phyloP scores from a whole-genome alignment of 768 basidiomycete species.

The Suillus weaverae region DNA sequence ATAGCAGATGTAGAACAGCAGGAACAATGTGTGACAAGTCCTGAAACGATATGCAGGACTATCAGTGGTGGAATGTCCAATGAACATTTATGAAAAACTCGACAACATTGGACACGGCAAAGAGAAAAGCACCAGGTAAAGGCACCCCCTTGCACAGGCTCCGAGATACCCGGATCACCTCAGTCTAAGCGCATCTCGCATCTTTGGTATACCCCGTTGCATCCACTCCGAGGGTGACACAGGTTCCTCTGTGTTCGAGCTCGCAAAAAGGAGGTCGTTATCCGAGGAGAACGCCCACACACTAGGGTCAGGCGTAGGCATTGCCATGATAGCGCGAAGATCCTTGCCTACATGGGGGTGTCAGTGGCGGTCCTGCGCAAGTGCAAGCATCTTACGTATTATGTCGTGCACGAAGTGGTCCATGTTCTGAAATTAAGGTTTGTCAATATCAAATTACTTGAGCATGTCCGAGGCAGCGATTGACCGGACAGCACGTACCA shows the following conservation, averaged over 20 bases:
- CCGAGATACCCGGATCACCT: neutral
- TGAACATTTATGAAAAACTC: neutral
- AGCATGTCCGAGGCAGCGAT: conserved; percentile 14
- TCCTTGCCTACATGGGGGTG: conserved; percentile 46
- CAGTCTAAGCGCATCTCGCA: conserved; percentile 35
- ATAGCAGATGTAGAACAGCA: neutral
- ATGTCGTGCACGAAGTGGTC: conserved; percentile 73
- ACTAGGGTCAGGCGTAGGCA: conserved; percentile 56
- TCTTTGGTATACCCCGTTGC: conserved; percentile 43
- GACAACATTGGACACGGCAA: neutral
- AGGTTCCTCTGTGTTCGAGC: conserved; percentile 25
- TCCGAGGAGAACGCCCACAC: conserved; percentile 61
- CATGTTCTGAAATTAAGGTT: conserved; percentile 44
- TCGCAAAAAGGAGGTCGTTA: conserved; percentile 57
- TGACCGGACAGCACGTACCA: conserved; percentile 39
- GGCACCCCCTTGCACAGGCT: neutral
- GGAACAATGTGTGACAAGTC: neutral
- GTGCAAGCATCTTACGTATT: conserved; percentile 45
- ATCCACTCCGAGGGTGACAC: conserved; percentile 60
- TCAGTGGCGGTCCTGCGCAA: conserved; percentile 1
- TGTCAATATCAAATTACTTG: conserved; percentile 5
- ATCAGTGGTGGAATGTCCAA: neutral
- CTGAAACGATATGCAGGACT: neutral
- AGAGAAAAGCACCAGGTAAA: neutral
- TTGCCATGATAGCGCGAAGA: conserved; percentile 60